phyloP scores from a whole-genome alignment of 257 asterid genomes.

The Solanum pimpinellifolium region DNA sequence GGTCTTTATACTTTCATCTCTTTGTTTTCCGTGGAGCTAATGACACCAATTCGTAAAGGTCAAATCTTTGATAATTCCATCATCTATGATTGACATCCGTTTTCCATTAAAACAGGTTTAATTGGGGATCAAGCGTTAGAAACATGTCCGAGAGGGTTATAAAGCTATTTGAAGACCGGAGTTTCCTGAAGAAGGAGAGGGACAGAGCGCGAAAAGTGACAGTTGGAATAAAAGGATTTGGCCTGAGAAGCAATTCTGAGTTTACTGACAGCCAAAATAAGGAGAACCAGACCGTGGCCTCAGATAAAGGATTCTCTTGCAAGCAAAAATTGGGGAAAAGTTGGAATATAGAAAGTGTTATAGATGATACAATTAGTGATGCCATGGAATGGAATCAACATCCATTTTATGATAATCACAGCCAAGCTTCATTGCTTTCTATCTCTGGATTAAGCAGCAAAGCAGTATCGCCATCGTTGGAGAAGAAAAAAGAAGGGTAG shows the following conservation, averaged over 20 bases:
- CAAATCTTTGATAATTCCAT: background rate
- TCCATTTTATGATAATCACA: slow-evolving; percentile 50
- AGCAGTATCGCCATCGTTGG: background rate
- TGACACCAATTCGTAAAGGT: background rate
- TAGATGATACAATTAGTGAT: background rate
- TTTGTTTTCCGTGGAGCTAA: background rate
- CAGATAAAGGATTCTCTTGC: background rate
- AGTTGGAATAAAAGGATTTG: slow-evolving; percentile 70
- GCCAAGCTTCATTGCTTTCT: slow-evolving; percentile 1
- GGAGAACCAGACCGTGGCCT: background rate
- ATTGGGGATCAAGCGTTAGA: slow-evolving; percentile 58
- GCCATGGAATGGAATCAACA: slow-evolving; percentile 33
- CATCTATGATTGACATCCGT: background rate
- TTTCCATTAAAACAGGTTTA: slow-evolving; percentile 31
- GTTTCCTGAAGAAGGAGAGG: slow-evolving; percentile 58
- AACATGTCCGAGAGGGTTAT: slow-evolving; percentile 36
- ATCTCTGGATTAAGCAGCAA: background rate
- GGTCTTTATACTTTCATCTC: background rate
- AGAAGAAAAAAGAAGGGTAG: background rate
- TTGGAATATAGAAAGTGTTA: background rate
- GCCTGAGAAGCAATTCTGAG: slow-evolving; percentile 21
- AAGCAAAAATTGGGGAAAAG: background rate
- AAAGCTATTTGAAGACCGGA: slow-evolving; percentile 32
- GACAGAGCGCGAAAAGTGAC: slow-evolving; percentile 41
- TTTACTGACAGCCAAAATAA: background rate